Percentiles rank a stretch among this genome's conserved stretches.
phyloP scores from a whole-genome alignment of 352 stramenopile genomes.

The Pythium rhizo-oryzae region DNA sequence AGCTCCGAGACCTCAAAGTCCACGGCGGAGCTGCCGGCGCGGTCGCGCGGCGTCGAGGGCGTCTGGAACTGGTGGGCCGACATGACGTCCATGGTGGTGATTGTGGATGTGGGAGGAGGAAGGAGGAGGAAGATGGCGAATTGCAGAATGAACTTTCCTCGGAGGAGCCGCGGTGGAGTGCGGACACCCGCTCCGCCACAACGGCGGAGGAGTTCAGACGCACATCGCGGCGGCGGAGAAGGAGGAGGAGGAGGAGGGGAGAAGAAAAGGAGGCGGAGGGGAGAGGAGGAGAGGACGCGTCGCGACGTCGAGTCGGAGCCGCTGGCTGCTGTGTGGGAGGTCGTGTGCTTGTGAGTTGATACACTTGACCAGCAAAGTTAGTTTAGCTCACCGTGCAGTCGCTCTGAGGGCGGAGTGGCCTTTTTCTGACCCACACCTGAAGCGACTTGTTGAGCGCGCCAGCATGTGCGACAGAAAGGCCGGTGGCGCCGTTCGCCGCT shows the following conservation, averaged over 20 bases:
- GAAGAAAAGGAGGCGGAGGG: not conserved
- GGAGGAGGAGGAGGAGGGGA: not conserved
- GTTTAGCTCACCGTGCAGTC: not conserved
- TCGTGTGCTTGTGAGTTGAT: conserved; percentile 20
- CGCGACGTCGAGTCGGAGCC: conserved; percentile 20
- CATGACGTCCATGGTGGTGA: conserved; percentile 22
- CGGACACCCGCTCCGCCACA: conserved; percentile 9
- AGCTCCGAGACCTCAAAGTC: conserved; percentile 83
- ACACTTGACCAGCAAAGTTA: conserved; percentile 4
- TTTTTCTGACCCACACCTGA: not conserved
- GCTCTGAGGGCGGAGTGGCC: not conserved
- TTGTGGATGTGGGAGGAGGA: not conserved
- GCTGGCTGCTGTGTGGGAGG: not conserved
- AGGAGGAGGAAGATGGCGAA: conserved; percentile 22
- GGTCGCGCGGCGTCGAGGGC: conserved; percentile 25
- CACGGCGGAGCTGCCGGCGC: conserved; percentile 48
- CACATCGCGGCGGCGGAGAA: not conserved
- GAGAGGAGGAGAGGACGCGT: conserved; percentile 8
- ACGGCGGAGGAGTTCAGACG: not conserved
- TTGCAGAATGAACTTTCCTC: conserved; percentile 31
- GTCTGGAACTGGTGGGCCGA: conserved; percentile 6
- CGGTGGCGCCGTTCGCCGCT: conserved; percentile 4
- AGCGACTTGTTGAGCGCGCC: conserved; percentile 4
- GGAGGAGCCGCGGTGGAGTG: conserved; percentile 7
- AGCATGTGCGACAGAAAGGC: not conserved